Base-by-base conservation (phyloP, 257 asterid species). In the Scutellaria minor region DNA sequence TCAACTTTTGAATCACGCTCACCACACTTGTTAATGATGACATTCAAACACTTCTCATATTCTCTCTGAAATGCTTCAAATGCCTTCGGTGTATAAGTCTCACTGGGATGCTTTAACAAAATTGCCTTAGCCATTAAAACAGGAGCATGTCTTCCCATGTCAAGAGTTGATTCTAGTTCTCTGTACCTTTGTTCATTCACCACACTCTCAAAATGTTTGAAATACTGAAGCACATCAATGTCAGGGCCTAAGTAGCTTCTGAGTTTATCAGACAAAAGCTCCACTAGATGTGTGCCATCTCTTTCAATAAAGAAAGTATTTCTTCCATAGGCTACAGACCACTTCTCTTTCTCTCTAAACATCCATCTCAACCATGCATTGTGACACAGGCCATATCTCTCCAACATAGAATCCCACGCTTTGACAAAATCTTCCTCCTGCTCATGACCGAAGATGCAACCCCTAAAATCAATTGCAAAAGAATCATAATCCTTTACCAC, bases 341-440 rank as follows among this genome's bases (percentile, higher is more conserved):
- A 85, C 74, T 88, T 88, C 75, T 85, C 90, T 66, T 81, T 87
- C 72, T 85, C 86, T 60, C 83, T 82, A 64, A 82, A 83, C 91
- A 87, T 85, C 87, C 90, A 85, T 83, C 77, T 84, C 84, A 87
- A 70, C 90, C 90, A 87, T 58, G 82, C 83, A 70, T 87, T 83
- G 12, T 86, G 79, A 70, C 72, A 79, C 71, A 85, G 77, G 54
- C 77, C 79, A 75, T 83, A 80, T 73, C 66, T 83, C 66, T 83
- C 85, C 84, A 85, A 73, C 89, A 87, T 78, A 53, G 59, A 77
- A 47, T 77, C 84, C 93, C 90, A 85, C 6, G 83, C 86, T 24
- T 62, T 71, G 63, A 76, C 69, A 48, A 83, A 82, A 76, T 84
- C 88, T 70, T 82, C 88, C 76, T 85, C 91, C 44, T 88, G 82